Base-by-base conservation (phyloP, 2,329 filamentous ascomycete species). In the Triangularia setosa region DNA sequence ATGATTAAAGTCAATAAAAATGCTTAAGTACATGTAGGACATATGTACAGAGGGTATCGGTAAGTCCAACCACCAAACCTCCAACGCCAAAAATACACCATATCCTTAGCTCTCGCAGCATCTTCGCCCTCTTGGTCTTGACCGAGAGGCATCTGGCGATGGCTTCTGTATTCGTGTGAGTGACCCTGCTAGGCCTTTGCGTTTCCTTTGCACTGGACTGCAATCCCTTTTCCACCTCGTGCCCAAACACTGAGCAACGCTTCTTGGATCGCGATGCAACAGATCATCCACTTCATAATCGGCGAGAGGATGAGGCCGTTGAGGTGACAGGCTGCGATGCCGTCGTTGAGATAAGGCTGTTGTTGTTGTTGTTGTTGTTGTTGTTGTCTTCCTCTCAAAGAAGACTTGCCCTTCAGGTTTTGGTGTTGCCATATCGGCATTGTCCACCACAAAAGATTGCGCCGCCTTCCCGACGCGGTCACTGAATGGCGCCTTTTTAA, bases 141-240 rank as follows among this genome's bases (percentile, higher is more conserved):
- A 77, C 70, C 80, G 76, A 60, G 71, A 68, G 25, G 74, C 68
- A 66, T 83, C 80, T 63, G 77, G 72, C 64, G 74, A 72, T 61
- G 78, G 72, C 71, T 85, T 85, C 66, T 81, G 80, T 68, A 85
- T 78, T 67, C 79, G 81, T 62, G 80, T 79, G 44, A 78, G 66
- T 63, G 75, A 72, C 71, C 81, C 78, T 57, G 81, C 81, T 30
- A 79, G 81, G 74, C 79, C 81, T 68, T 80, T 79, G 69, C 80
- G 70, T 70, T 72, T 68, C 67, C 71, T 67, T 69, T 69, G 64
- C 58, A 73, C 71, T 48, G 77, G 74, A 66, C 75, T 79, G 56
- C 66, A 65, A 58, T 76, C 76, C 63, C 76, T 73, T 67, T 71
- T 70, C 62, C 73, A 69, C 59, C 73, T 72, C 65, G 56, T 35